These are phyloP conservation scores for Sanghuangporus sanghuang DNA, from an alignment of 1,284 basidiomycete species.

Conservation along the genomic window DNA sequence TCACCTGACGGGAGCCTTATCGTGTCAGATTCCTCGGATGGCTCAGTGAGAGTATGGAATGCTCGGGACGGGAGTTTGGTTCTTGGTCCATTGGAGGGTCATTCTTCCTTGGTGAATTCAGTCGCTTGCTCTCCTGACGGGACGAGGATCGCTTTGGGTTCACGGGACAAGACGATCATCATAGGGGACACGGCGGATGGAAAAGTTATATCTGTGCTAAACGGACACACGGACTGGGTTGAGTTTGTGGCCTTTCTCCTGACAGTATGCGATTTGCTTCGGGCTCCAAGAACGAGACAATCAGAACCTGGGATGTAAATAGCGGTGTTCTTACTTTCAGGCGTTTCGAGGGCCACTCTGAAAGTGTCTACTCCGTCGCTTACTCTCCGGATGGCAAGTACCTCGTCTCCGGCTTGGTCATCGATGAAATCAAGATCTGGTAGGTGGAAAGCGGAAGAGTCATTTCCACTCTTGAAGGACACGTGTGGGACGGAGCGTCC, in stretches of 20 bases:
- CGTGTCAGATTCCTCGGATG: background rate
- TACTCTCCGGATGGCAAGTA: background rate
- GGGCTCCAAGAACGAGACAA: background rate
- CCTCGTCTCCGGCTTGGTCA: background rate
- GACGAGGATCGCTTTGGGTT: background rate
- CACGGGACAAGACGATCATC: background rate
- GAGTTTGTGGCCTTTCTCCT: background rate
- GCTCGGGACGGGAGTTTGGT: background rate
- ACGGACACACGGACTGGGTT: background rate
- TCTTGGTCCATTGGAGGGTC: conserved; percentile 25
- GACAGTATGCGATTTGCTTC: background rate
- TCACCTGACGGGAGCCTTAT: background rate
- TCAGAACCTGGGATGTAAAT: background rate
- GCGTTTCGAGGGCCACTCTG: background rate
- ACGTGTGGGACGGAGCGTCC: no score
- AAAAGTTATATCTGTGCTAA: background rate
- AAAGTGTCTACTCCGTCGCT: background rate
- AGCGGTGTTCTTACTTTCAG: background rate
- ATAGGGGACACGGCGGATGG: background rate
- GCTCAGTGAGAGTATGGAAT: conserved; percentile 2
- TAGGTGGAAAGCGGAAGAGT: background rate
- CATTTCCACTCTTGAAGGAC: no score
- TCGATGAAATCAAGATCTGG: background rate
- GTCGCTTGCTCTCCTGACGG: background rate
- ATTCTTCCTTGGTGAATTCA: background rate